These are phyloP conservation scores for Mucor saturninus DNA, from an alignment of 371 early-diverging fungal species.

Conservation along the genomic window DNA sequence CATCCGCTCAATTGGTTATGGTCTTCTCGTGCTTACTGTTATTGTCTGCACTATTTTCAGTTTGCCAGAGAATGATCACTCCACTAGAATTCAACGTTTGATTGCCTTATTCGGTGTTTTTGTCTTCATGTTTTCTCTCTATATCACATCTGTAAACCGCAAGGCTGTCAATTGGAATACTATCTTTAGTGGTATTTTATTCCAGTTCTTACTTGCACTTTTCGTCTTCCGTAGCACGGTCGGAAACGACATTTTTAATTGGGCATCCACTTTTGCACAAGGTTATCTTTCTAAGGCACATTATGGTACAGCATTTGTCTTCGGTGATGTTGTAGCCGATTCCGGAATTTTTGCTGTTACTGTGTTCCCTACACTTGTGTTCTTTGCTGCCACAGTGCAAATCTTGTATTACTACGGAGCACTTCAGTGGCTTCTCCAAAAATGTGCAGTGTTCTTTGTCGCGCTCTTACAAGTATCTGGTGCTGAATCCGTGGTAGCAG, in stretches of 20 bases:
- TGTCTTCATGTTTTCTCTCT: slow-evolving; percentile 61
- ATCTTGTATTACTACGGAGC: slow-evolving; percentile 85
- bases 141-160: slow-evolving; percentile 65
- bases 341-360: slow-evolving; percentile 63
- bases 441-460: slow-evolving; percentile 73
- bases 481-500: slow-evolving; percentile 88
- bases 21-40: slow-evolving; percentile 46
- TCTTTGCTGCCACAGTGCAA: slow-evolving; percentile 88
- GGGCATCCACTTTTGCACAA: slow-evolving; percentile 69
- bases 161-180: slow-evolving; percentile 77
- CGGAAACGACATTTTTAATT: slow-evolving; percentile 79
- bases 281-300: slow-evolving; percentile 70
- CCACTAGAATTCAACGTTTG: slow-evolving; percentile 71
- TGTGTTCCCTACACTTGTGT: slow-evolving; percentile 85
- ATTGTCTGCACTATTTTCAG: slow-evolving; percentile 67
- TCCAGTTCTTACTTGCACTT: slow-evolving; percentile 83
- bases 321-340: slow-evolving; percentile 56
- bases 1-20: slow-evolving; percentile 30
- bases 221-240: slow-evolving; percentile 80
- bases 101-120: slow-evolving; percentile 79
- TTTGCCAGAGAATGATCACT: slow-evolving; percentile 53
- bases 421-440: slow-evolving; percentile 81
- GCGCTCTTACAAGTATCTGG: slow-evolving; percentile 81
- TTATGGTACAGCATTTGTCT: slow-evolving; percentile 73
- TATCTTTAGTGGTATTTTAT: slow-evolving; percentile 71